Conservation (phyloP, 768 basidiomycete genomes). For the Suillus bovinus region DNA sequence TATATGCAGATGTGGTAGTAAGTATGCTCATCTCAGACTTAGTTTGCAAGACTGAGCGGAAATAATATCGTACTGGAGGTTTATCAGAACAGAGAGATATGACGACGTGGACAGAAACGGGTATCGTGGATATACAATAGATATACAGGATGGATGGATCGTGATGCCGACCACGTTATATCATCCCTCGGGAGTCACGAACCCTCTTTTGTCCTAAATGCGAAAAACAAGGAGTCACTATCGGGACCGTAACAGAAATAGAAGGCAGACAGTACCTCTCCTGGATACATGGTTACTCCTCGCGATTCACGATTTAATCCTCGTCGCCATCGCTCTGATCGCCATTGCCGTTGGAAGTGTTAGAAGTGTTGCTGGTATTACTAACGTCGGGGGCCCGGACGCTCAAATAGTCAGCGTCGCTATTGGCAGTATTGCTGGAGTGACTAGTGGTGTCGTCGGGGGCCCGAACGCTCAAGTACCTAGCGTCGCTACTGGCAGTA, state of each 20-base stretch:
- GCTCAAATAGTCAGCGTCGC: too few relatives aligned
- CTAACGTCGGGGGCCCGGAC: too few relatives aligned
- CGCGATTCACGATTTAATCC: neutral
- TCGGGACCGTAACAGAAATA: too few relatives aligned
- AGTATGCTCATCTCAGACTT: neutral
- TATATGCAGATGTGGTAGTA: too few relatives aligned
- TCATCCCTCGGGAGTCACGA: neutral
- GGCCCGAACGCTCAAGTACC: too few relatives aligned
- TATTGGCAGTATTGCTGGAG: too few relatives aligned
- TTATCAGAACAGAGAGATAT: neutral
- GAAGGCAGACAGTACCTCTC: too few relatives aligned
- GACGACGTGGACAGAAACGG: neutral
- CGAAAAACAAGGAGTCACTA: too few relatives aligned
- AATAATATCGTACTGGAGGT: neutral
- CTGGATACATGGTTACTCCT: neutral
- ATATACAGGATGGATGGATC: neutral
- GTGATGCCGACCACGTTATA: neutral
- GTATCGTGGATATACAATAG: neutral
- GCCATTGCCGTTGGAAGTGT: neutral
- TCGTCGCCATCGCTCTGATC: neutral
- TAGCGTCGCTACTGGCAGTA: neutral
- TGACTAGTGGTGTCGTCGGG: too few relatives aligned
- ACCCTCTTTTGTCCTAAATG: neutral
- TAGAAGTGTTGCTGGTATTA: too few relatives aligned
- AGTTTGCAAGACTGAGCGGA: neutral